Conservation (phyloP, 306 rosid species). For the Vachellia pachyceras region DNA sequence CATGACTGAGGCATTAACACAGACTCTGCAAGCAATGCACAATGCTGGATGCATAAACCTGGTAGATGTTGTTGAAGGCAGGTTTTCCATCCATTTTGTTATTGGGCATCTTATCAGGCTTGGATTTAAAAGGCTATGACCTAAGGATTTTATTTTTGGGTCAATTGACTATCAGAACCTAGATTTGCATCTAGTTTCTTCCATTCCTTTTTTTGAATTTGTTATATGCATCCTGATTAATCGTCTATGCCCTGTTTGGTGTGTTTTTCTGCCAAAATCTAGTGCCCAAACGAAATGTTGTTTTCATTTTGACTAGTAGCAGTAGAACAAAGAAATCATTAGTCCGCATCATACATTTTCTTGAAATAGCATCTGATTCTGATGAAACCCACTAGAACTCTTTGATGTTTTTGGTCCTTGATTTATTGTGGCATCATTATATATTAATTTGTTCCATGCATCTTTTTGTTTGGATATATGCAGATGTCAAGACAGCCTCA, state of each 20-base stretch:
- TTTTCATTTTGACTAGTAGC: neutral
- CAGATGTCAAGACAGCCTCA: slow-evolving; percentile 84
- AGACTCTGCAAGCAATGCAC: slow-evolving; percentile 92
- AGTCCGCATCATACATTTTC: neutral
- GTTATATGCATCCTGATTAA: neutral
- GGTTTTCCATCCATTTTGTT: slow-evolving; percentile 37
- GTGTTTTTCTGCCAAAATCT: slow-evolving; percentile 13
- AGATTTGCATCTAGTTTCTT: neutral
- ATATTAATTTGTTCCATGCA: slow-evolving; percentile 9
- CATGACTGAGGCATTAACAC: slow-evolving; percentile 67
- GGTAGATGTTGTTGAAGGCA: slow-evolving; percentile 86
- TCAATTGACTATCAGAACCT: neutral
- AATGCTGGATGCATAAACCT: slow-evolving; percentile 92
- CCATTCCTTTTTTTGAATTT: neutral
- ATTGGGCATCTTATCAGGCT: neutral
- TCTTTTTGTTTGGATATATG: slow-evolving; percentile 39
- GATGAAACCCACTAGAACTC: neutral
- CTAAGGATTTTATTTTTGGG: slow-evolving; percentile 9
- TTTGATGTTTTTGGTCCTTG: neutral
- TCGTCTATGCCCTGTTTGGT: neutral
- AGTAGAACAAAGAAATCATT: neutral
- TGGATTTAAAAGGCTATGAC: slow-evolving; percentile 22
- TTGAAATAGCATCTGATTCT: neutral
- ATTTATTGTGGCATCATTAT: neutral
- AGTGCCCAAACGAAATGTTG: neutral